Conservation (phyloP, 202 grass and related monocot genomes). For the Zizania palustris region DNA sequence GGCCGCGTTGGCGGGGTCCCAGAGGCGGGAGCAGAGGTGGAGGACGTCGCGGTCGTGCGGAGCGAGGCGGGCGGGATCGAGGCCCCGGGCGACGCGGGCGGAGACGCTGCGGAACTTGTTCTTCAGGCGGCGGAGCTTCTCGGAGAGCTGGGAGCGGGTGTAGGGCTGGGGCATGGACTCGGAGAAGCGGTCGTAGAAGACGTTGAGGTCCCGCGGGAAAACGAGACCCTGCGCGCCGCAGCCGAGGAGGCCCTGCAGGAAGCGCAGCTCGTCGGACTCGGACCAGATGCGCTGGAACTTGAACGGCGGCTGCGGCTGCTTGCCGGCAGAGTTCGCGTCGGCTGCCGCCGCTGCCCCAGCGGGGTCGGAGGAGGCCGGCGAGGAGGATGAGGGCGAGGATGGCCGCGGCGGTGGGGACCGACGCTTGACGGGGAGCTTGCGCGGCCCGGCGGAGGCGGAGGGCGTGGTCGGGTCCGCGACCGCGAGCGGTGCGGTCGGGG, state of each 20-base stretch:
- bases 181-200: conserved; percentile 95
- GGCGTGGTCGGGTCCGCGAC: background rate
- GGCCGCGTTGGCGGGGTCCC: conserved; percentile 79
- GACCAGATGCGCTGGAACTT: conserved; percentile 90
- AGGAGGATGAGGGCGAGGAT: conserved; percentile 35
- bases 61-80: conserved; percentile 74
- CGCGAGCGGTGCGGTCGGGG: too few relatives aligned
- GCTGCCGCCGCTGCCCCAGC: too few relatives aligned
- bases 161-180: conserved; percentile 95
- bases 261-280: conserved; percentile 88
- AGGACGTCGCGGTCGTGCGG: conserved; percentile 91
- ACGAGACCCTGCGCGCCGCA: conserved; percentile 83
- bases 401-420: conserved; percentile 49
- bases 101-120: conserved; percentile 66
- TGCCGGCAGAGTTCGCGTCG: conserved; percentile 4
- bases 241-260: conserved; percentile 86
- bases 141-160: conserved; percentile 85
- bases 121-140: conserved; percentile 84
- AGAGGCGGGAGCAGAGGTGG: conserved; percentile 87
- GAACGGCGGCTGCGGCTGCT: conserved; percentile 49
- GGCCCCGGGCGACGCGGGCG: conserved; percentile 51
- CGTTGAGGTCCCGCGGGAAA: conserved; percentile 83
- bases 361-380: conserved; percentile 48
- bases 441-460: conserved; percentile 31
- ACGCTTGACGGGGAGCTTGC: conserved; percentile 72